Evolutionary conservation across 495 filamentous ascomycete genomes (phyloP), one percentile per base, ranked within the genome.

Genomic region (Trypethelium eluteriae): DNA sequence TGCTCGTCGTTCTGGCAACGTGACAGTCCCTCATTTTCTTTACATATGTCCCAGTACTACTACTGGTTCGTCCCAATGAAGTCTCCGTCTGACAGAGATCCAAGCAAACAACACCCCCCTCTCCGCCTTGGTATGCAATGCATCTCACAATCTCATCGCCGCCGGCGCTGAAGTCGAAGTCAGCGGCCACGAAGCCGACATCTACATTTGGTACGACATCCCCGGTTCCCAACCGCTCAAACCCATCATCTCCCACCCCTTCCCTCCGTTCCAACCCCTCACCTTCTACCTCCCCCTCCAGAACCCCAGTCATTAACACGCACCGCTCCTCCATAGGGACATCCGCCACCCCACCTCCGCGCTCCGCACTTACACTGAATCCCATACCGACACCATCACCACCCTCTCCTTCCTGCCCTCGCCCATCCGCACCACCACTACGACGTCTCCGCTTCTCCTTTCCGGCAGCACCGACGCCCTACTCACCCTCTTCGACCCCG

Each of bases 381-480:
- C 90, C 62, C 93, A 98, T 76, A 93, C 88, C 65, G 93, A 98
- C 76, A 92, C 96, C 74, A 83, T 98, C 62, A 96, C 93, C 34
- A 87, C 91, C 79, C 87, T 90, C 63, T 68, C 72, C 64, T 69
- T 67, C 64, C 83, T 86, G 76, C 91, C 89, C 72, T 88, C 93
- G 77, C 87, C 88, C 49, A 39, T 14, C 32, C 18, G 2, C 25
- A n/a, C 32, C n/a, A 81, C 76, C 46, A 76, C 77, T 39, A 81
- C 84, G 41, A 25, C 25, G 25, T 25, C 25, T 25, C 78, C 83
- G 63, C 79, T 89, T 39, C 81, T 97, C 14, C 81, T 96, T 25
- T 92, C 91, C 39, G 92, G 91, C 67, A 92, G 89, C 63, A 96
- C 92, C n/a, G 94, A 98, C 79, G 90, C 90, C 14, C 84, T 97